Percentiles rank a stretch among this genome's conserved stretches.
phyloP scores from a whole-genome alignment of 192 early-diverging fungal genomes.

The Fimicolochytrium jonesii region DNA sequence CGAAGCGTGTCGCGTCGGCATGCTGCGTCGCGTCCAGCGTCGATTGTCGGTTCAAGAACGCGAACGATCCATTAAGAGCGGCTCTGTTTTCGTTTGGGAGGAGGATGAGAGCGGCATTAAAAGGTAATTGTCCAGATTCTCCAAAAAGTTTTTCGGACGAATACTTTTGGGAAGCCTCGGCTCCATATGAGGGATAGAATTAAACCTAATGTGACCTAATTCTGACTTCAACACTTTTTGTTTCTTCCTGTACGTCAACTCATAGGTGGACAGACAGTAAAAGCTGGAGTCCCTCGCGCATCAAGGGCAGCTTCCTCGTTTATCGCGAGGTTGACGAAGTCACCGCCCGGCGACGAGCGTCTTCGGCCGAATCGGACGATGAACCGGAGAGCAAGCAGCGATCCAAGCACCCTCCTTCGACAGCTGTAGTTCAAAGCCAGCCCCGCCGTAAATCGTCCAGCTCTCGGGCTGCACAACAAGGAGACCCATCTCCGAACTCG shows the following conservation, averaged over 20 bases:
- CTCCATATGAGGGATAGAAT: too few relatives aligned
- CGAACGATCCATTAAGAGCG: conserved; percentile 67
- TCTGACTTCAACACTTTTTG: neutral
- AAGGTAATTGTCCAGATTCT: too few relatives aligned
- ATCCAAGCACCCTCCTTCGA: neutral
- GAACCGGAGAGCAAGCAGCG: neutral
- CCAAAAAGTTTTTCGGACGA: too few relatives aligned
- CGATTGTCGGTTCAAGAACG: conserved; percentile 79
- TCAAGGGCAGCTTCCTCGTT: conserved; percentile 82
- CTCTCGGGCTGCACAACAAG: too few relatives aligned
- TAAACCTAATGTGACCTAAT: too few relatives aligned
- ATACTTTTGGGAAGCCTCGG: too few relatives aligned
- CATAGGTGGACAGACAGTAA: conserved; percentile 80
- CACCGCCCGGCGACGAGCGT: conserved; percentile 14
- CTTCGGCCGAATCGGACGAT: conserved; percentile 11
- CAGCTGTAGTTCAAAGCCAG: neutral
- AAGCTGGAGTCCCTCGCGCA: conserved; percentile 81
- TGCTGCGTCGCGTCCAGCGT: conserved; percentile 70
- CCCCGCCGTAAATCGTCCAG: neutral
- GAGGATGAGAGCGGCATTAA: conserved; percentile 88
- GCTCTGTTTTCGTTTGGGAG: conserved; percentile 87
- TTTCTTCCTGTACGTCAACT: too few relatives aligned
- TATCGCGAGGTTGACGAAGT: conserved; percentile 73
- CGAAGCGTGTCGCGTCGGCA: conserved; percentile 77
- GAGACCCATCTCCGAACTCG: neutral